Evolutionary conservation across 306 rosid genomes (phyloP), one percentile per base, ranked within the genome.

Genomic region (Rosa chinensis): DNA sequence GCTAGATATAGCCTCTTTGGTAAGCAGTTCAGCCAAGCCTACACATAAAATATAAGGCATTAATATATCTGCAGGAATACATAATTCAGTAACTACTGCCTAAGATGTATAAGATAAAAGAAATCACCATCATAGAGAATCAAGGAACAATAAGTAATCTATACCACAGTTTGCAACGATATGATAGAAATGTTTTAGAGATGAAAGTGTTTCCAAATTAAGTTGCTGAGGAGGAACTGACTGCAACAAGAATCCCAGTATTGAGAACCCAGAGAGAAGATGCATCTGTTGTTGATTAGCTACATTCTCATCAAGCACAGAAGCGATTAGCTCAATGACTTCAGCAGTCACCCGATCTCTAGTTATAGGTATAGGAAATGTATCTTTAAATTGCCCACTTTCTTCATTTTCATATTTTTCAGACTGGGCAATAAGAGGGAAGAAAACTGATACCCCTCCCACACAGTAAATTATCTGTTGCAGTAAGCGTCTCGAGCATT

Each of bases 281-380:
- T 91, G 94, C 99, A 95, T 95, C 83, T 95, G 99, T 75, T 95
- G 99, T 75, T 92, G 99, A 86, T 92, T 95, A 78, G 96, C 92
- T 71, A 90, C 74, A 85, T 92, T 95, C 77, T 95, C 99, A 77
- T 95, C 99, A 47, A 95, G 88, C 69, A 92, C 93, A 78, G 94
- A 91, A 73, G 98, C 98, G 73, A 95, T 90, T 64, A 95, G 90
- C 88, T 95, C 94, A 82, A 95, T 88, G 43, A 92, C 97, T 84
- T 91, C 91, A 80, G 97, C 89, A 70, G 86, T 87, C 81, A 91
- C 81, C n/a, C 86, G 85, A 82, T 90, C 90, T 82, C 85, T 88
- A 21, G 82, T 78, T 49, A 77, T 80, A 83, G 78, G 89, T 47
- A 84, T 28, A 66, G 81, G 78, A 75, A 79, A 77, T 8, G 84